Base-by-base conservation (phyloP, 352 stramenopile genomes). In the Thraustochytrium striatum region DNA sequence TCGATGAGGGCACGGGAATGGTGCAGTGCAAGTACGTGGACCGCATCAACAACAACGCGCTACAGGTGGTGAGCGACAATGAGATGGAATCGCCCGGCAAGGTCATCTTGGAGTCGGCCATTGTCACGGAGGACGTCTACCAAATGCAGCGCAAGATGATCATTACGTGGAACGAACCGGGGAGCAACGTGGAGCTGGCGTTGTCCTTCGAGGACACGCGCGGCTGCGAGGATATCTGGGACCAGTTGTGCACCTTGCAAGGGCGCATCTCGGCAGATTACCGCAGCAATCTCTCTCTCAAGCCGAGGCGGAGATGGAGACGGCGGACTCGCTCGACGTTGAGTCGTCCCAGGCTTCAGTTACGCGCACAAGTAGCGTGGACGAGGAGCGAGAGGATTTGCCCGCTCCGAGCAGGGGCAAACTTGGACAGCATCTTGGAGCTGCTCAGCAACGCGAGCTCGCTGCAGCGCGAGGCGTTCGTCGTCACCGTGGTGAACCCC, bases 111-210 rank as follows among this genome's bases (percentile, higher is more conserved):
- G 69, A 73, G 69, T 72, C 52, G 57, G 55, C 83, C 58, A 87
- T 93, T n/a, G 83, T 92, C 44, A 70, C 91, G 35, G 80, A 90
- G 21, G 88, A 92, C 75, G 85, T 89, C 0, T 94, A 94, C 84
- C 89, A 92, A 83, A 81, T 87, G 47, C 89, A 94, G 78, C 88
- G 89, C 19, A 88, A 92, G 21, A 94, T 93, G 82, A 94, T 94
- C 72, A 93, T 94, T 79, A 94, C 89, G 16, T 94, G 90, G 90
- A 82, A 43, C 53, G 84, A 87, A 61, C 61, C 58, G 5, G 30
- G 39, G 8, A 69, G 43, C 32, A 57, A 81, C 55, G 81, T 84
- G 47, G 84, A 87, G 44, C 44, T 87, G 38, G 83, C 83, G 13
- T 65, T 87, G 8, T 82, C 57, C 25, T 87, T 86, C 61, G 79